Percentiles rank a stretch among this genome's conserved stretches.
Evolutionary conservation across 2,329 filamentous ascomycete species (phyloP).

Genomic region (Calycina herbarum): DNA sequence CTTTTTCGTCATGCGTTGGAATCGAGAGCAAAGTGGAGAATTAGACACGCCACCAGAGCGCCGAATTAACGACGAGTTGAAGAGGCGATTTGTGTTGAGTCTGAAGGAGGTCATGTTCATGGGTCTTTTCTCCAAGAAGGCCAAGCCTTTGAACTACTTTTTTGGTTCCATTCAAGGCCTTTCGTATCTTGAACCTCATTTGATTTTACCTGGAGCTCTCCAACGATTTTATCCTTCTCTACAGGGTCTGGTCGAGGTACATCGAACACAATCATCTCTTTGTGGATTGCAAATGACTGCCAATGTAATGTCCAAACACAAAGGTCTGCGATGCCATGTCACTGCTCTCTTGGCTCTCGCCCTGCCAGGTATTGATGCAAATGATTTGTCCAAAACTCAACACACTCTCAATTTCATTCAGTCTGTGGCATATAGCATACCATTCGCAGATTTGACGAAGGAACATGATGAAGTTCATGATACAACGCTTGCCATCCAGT

Average conservation of each 20-base stretch:
- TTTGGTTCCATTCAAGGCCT: conserved; percentile 86
- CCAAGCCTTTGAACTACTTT: conserved; percentile 87
- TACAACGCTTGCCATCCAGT: conserved; percentile 79
- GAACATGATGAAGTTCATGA: conserved; percentile 68
- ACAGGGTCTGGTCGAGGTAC: conserved; percentile 94
- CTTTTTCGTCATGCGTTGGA: conserved; percentile 97
- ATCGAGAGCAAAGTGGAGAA: conserved; percentile 89
- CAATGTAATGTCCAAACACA: conserved; percentile 86
- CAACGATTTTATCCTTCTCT: conserved; percentile 97
- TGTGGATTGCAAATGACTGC: conserved; percentile 90
- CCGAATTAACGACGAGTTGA: conserved; percentile 76
- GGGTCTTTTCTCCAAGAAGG: conserved; percentile 96
- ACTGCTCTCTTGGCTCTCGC: conserved; percentile 91
- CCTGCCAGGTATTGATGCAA: conserved; percentile 93
- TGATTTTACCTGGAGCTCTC: conserved; percentile 89
- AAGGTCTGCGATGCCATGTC: conserved; percentile 95
- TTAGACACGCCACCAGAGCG: conserved; percentile 81
- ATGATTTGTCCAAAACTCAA: conserved; percentile 94
- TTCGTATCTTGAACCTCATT: conserved; percentile 84
- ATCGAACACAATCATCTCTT: conserved; percentile 91
- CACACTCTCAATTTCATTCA: conserved; percentile 95
- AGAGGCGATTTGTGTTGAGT: conserved; percentile 84
- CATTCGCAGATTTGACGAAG: conserved; percentile 78
- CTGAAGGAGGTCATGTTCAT: conserved; percentile 94
- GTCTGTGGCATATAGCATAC: conserved; percentile 93